Percentiles rank a stretch among this genome's conserved stretches.
Evolutionary conservation across 2,329 filamentous ascomycete species (phyloP).

Genomic region (Sphaerulina populicola): DNA sequence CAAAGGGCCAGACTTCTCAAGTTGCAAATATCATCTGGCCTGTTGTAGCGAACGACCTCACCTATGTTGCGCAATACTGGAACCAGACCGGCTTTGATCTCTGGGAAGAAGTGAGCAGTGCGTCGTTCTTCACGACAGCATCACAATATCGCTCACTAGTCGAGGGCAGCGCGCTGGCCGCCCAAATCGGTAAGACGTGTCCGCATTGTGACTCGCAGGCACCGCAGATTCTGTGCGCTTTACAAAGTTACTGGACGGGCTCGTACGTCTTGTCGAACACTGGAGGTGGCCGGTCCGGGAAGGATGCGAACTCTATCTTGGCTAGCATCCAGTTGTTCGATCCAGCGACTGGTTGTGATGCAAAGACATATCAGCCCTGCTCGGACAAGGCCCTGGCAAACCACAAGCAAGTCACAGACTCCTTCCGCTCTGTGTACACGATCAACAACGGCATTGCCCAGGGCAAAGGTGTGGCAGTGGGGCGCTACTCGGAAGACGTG

Average conservation of each 20-base stretch:
- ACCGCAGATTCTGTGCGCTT: constrained; percentile 63
- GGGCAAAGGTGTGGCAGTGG: constrained; percentile 48
- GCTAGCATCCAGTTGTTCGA: constrained; percentile 56
- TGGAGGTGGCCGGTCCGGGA: constrained; percentile 54
- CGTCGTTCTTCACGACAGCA: constrained; percentile 70
- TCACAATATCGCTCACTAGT: constrained; percentile 57
- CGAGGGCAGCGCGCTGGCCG: constrained; percentile 59
- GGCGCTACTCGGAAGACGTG: constrained; percentile 47
- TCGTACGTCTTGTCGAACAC: constrained; percentile 63
- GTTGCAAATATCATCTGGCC: constrained; percentile 59
- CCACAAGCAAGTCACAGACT: constrained; percentile 66
- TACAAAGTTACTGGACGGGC: constrained; percentile 65
- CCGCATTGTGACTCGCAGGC: constrained; percentile 55
- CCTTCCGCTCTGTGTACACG: constrained; percentile 61
- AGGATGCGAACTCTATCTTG: constrained; percentile 62
- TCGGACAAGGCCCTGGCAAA: constrained; percentile 55
- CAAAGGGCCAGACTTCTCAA: constrained; percentile 30
- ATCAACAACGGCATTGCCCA: constrained; percentile 59
- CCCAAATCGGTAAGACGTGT: constrained; percentile 53
- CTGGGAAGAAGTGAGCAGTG: constrained; percentile 72
- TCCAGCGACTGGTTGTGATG: constrained; percentile 53
- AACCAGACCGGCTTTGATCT: constrained; percentile 60
- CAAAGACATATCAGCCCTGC: constrained; percentile 69
- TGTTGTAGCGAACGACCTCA: constrained; percentile 65
- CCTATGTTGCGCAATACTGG: constrained; percentile 64